Evolutionary conservation across 2,329 filamentous ascomycete genomes (phyloP), one percentile per base, ranked within the genome.

Genomic region (Zymoseptoria brevis): DNA sequence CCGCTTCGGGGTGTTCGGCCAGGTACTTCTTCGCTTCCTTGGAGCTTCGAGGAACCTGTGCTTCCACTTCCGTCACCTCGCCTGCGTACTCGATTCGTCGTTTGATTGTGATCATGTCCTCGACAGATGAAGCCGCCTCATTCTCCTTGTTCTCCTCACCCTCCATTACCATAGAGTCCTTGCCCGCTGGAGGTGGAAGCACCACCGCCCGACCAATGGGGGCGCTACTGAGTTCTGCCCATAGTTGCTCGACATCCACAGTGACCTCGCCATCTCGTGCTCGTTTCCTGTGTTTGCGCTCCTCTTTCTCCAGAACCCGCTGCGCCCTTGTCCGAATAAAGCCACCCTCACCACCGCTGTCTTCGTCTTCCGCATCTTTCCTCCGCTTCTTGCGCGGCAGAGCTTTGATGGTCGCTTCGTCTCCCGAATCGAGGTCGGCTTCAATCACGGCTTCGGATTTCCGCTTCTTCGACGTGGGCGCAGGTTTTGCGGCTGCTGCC

Each of bases 21-120:
- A 84, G 72, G 64, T 80, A 84, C 9, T 79, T 74, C 61, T 77
- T 78, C 8, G 81, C 82, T 68, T 83, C 82, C 24, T 80, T 80
- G 1, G 80, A 83, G 53, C 76, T 73, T 61, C 77, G 80, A 9
- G 76, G 75, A 1, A 84, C 81, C 3, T 74, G 69, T 65, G 82
- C 82, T 59, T 80, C 77, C 60, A 83, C 78, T 3, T 79, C 80
- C 58, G 79, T 79, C 53, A 76, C 74, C 66, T 83, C 79, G 52
- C 81, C 81, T 1, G 81, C 81, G 65, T 82, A 84, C 56, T 79
- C 79, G 69, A 83, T 82, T n/a, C 76, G 81, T 26, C 80, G 76
- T 63, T 78, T 81, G 65, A 84, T 83, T 49, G 77, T 81, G 59
- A 84, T 76, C 65, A 76, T 77, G 56, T 81, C 76, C 53, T 80